These are phyloP conservation scores for Talaromyces stipitatus DNA, from an alignment of 495 filamentous ascomycete species.

Conservation along the genomic window DNA sequence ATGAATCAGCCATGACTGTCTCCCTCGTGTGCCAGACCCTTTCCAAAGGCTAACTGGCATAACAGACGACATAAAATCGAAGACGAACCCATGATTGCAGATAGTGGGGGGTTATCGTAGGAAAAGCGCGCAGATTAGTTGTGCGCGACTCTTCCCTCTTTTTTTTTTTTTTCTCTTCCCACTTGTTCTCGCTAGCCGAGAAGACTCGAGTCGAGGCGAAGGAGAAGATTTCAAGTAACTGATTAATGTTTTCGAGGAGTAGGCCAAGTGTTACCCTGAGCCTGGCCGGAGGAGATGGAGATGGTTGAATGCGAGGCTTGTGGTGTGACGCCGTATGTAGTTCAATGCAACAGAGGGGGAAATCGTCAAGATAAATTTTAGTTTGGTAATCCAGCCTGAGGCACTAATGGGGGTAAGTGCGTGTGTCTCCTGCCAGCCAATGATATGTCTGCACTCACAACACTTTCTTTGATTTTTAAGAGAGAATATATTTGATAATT, in stretches of 20 bases:
- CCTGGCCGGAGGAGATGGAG: neutral
- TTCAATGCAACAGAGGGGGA: neutral
- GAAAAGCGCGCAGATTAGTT: constrained; percentile 39
- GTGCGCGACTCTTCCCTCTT: constrained; percentile 36
- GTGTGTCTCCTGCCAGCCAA: neutral
- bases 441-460: no score
- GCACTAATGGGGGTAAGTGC: neutral
- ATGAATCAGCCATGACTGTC: constrained; percentile 26
- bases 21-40: neutral
- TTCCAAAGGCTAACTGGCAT: constrained; percentile 6
- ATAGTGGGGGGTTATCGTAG: constrained; percentile 19
- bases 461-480: no score
- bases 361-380: constrained; percentile 5
- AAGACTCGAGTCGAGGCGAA: no score
- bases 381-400: no score
- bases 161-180: constrained; percentile 4
- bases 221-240: no score
- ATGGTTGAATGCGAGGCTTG: neutral
- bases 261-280: neutral
- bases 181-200: constrained; percentile 2
- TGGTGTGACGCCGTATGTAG: neutral
- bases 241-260: no score
- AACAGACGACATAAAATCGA: neutral
- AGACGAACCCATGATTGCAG: constrained; percentile 83
- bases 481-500: no score